These are phyloP conservation scores for Aquilaria malaccensis DNA, from an alignment of 345 rosid genomes.

Conservation along the genomic window DNA sequence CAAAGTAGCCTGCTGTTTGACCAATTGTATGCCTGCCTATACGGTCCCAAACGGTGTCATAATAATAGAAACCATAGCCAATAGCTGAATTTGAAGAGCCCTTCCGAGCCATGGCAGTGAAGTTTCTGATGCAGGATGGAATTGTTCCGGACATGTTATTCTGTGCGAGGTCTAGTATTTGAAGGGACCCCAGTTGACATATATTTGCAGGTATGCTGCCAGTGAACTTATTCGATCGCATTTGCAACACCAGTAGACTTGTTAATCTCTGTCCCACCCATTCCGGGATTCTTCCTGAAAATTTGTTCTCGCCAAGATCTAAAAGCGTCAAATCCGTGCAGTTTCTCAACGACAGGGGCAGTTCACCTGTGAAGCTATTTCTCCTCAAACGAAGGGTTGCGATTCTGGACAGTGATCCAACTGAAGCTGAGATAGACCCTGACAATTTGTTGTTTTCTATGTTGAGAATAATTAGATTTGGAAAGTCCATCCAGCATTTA, in stretches of 20 bases:
- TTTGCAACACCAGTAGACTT: conserved; percentile 1
- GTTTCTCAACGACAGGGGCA: conserved; percentile 11
- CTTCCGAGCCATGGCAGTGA: conserved; percentile 14
- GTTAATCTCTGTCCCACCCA: conserved; percentile 13
- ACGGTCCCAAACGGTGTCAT: too few relatives aligned
- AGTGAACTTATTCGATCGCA: conserved; percentile 11
- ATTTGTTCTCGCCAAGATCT: conserved; percentile 9
- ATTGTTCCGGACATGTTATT: conserved; percentile 13
- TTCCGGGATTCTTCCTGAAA: conserved; percentile 6
- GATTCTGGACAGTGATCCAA: not conserved
- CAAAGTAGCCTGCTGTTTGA: too few relatives aligned
- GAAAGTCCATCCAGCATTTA: not conserved
- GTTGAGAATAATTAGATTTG: not conserved
- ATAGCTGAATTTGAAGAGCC: not conserved
- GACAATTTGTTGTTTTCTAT: conserved; percentile 16
- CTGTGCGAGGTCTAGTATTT: conserved; percentile 15
- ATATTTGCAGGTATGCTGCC: conserved; percentile 13
- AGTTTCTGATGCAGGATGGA: conserved; percentile 14
- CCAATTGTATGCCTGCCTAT: too few relatives aligned
- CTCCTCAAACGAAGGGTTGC: conserved; percentile 6
- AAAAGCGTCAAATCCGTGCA: not conserved
- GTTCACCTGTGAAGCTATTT: conserved; percentile 9
- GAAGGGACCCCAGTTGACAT: conserved; percentile 10
- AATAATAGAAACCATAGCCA: too few relatives aligned
- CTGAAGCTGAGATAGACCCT: conserved; percentile 10